These are phyloP conservation scores for Zizania latifolia DNA, from an alignment of 176 grass and related monocot genomes.

Conservation along the genomic window DNA sequence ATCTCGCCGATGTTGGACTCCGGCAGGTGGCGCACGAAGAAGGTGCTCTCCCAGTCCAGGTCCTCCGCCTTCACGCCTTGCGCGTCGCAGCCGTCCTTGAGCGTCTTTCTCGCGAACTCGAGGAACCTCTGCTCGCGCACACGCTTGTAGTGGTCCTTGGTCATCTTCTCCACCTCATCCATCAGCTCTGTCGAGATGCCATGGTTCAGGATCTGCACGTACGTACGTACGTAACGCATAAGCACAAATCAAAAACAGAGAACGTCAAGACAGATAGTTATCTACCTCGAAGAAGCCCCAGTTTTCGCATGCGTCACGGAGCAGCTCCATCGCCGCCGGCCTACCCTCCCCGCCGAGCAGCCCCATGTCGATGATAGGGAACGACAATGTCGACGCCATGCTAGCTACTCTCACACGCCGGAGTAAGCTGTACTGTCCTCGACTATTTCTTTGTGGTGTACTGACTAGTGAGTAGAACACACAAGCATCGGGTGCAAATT, in stretches of 20 bases:
- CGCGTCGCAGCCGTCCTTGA: conserved; percentile 15
- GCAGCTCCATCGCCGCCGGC: conserved; percentile 48
- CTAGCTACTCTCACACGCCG: neutral
- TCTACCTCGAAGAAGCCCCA: conserved; percentile 97
- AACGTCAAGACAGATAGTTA: neutral
- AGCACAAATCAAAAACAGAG: neutral
- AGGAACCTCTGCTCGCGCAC: conserved; percentile 61
- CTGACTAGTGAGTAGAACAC: no score
- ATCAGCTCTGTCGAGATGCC: conserved; percentile 71
- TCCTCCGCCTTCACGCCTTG: conserved; percentile 11
- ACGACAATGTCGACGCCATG: conserved; percentile 11
- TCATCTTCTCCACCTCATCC: conserved; percentile 85
- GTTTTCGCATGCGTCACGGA: conserved; percentile 79
- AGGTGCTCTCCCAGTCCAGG: conserved; percentile 77
- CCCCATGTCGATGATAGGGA: conserved; percentile 83
- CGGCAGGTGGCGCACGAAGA: conserved; percentile 73
- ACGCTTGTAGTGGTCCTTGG: conserved; percentile 78
- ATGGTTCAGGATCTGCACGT: conserved; percentile 59
- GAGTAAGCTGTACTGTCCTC: no score
- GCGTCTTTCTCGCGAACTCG: conserved; percentile 61
- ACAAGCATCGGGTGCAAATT: no score
- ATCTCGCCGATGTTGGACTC: conserved; percentile 27
- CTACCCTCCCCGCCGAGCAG: conserved; percentile 47
- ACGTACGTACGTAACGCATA: neutral
- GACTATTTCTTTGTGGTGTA: no score